These are phyloP conservation scores for Yamadazyma diddensiae DNA, from an alignment of 1,139 yeast genomes.

Conservation along the genomic window DNA sequence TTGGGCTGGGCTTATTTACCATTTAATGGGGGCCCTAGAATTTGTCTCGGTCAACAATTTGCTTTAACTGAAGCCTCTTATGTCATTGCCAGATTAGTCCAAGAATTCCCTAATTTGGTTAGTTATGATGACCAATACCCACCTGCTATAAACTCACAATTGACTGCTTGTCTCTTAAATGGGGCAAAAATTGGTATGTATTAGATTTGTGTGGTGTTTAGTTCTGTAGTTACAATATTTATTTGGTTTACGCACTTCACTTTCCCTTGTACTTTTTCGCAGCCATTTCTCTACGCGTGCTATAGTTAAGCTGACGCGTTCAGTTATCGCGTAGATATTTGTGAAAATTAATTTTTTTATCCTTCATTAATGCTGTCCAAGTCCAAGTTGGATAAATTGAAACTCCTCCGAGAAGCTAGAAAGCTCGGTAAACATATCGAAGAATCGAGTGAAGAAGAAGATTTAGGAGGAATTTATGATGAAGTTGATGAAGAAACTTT, in stretches of 20 bases:
- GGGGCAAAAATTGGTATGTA: constrained; percentile 19
- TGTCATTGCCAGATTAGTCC: constrained; percentile 36
- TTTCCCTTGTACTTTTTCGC: not conserved
- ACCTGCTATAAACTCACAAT: constrained; percentile 26
- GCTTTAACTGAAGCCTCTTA: constrained; percentile 53
- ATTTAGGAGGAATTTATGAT: constrained; percentile 61
- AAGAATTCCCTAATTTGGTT: constrained; percentile 22
- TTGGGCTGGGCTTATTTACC: constrained; percentile 45
- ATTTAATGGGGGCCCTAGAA: constrained; percentile 56
- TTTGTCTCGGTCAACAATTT: constrained; percentile 53
- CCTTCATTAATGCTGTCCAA: constrained; percentile 14
- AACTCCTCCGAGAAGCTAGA: constrained; percentile 41
- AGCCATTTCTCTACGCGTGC: too few relatives aligned
- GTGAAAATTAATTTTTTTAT: not conserved
- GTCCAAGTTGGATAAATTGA: constrained; percentile 30
- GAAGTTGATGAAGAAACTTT: constrained; percentile 82
- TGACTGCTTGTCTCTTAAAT: constrained; percentile 28
- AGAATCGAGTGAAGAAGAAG: constrained; percentile 27
- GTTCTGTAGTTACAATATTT: not conserved
- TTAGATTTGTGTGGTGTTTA: not conserved
- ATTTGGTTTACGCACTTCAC: not conserved
- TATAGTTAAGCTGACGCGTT: too few relatives aligned
- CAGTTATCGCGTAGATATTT: too few relatives aligned
- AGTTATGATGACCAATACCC: constrained; percentile 23
- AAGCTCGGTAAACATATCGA: constrained; percentile 29